Percentiles rank a stretch among this genome's conserved stretches.
phyloP scores from a whole-genome alignment of 106 monocot species.

The Phalaenopsis equestris region DNA sequence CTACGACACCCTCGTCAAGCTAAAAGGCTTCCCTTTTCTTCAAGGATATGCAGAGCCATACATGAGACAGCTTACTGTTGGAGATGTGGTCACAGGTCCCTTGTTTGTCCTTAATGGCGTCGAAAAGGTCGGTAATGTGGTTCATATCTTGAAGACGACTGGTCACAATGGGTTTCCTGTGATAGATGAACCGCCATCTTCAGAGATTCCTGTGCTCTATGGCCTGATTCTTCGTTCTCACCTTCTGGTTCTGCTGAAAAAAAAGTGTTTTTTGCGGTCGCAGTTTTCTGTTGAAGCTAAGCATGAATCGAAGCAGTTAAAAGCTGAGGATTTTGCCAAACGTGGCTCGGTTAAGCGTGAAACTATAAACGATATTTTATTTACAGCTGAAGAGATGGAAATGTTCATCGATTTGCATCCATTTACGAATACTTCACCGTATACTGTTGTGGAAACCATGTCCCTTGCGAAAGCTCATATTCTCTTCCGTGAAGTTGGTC shows the following conservation, averaged over 20 bases:
- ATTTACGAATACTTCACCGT: slow-evolving; percentile 34
- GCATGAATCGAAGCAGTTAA: slow-evolving; percentile 9
- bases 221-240: slow-evolving; percentile 47
- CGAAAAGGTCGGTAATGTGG: slow-evolving; percentile 42
- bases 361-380: slow-evolving; percentile 25
- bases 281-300: not conserved
- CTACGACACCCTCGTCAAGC: slow-evolving; percentile 37
- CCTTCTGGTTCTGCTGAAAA: slow-evolving; percentile 48
- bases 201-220: slow-evolving; percentile 23
- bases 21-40: slow-evolving; percentile 46
- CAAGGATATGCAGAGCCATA: slow-evolving; percentile 45
- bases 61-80: slow-evolving; percentile 42
- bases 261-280: slow-evolving; percentile 24
- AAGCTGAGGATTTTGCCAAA: slow-evolving; percentile 38
- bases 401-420: slow-evolving; percentile 45
- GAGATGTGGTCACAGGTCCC: slow-evolving; percentile 50
- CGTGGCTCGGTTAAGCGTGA: slow-evolving; percentile 26
- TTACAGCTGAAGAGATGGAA: slow-evolving; percentile 32
- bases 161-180: slow-evolving; percentile 29
- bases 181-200: slow-evolving; percentile 29
- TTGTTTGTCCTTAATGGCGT: slow-evolving; percentile 32
- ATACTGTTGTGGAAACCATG: slow-evolving; percentile 39
- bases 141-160: slow-evolving; percentile 31
- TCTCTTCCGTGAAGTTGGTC: slow-evolving; percentile 35
- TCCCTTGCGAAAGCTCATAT: slow-evolving; percentile 42